These are phyloP conservation scores for Penicillium sp. DNA, from an alignment of 2,329 filamentous ascomycete genomes.

Conservation along the genomic window DNA sequence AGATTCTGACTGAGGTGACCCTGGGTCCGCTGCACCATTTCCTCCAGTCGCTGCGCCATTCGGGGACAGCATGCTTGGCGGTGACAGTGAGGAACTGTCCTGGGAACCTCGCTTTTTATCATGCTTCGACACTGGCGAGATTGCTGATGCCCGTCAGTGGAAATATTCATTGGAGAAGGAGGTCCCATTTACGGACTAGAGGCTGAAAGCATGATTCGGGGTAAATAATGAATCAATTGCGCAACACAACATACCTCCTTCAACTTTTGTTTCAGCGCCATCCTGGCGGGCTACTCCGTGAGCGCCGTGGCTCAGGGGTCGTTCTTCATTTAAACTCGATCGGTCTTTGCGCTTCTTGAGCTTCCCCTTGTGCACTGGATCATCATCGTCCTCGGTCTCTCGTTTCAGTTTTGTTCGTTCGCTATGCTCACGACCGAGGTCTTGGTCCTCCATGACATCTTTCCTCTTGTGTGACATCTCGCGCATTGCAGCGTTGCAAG, in stretches of 20 bases:
- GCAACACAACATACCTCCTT: slow-evolving; percentile 44
- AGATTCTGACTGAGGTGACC: slow-evolving; percentile 57
- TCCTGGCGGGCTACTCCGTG: slow-evolving; percentile 61
- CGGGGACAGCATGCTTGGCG: slow-evolving; percentile 40
- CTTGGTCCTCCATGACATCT: slow-evolving; percentile 48
- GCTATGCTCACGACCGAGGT: slow-evolving; percentile 45
- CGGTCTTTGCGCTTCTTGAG: slow-evolving; percentile 74
- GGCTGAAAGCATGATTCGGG: slow-evolving; percentile 5
- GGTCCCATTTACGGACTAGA: slow-evolving; percentile 7
- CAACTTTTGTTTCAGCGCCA: slow-evolving; percentile 51
- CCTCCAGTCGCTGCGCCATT: slow-evolving; percentile 41
- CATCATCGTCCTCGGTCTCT: slow-evolving; percentile 41
- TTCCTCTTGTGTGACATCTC: slow-evolving; percentile 55
- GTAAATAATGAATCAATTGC: no score
- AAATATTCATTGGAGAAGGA: slow-evolving; percentile 8
- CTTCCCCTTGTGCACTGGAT: slow-evolving; percentile 54
- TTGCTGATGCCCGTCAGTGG: slow-evolving; percentile 18
- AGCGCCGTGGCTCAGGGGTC: slow-evolving; percentile 56
- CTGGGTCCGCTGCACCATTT: slow-evolving; percentile 56
- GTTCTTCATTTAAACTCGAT: slow-evolving; percentile 55
- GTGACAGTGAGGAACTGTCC: slow-evolving; percentile 36
- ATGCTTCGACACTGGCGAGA: slow-evolving; percentile 36
- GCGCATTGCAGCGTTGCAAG: slow-evolving; percentile 55
- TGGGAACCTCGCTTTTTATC: slow-evolving; percentile 34
- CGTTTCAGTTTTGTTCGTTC: slow-evolving; percentile 45